Percentiles rank a stretch among this genome's conserved stretches.
These are phyloP conservation scores for Boletus sp. DNA, from an alignment of 768 basidiomycete species.

Conservation along the genomic window DNA sequence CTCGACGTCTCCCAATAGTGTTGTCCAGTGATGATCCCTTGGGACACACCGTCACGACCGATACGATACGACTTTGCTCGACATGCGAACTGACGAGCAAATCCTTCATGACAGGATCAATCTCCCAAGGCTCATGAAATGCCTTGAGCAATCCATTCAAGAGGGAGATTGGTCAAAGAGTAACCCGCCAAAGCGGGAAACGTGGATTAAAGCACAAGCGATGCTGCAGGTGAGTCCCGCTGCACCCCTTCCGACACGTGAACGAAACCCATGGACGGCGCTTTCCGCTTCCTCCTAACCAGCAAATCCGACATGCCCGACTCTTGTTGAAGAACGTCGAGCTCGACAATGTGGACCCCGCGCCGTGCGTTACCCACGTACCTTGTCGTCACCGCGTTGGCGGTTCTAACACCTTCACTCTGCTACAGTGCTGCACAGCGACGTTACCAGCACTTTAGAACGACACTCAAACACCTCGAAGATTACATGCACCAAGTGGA, in stretches of 20 bases:
- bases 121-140: slow-evolving; percentile 53
- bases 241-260: neutral
- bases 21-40: too few species aligned
- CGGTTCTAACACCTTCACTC: neutral
- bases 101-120: slow-evolving; percentile 63
- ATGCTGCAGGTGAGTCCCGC: slow-evolving; percentile 49
- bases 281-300: slow-evolving; percentile 9
- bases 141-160: slow-evolving; percentile 54
- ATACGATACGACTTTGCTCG: slow-evolving; percentile 5
- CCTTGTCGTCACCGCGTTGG: too few species aligned
- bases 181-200: slow-evolving; percentile 23
- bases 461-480: slow-evolving; percentile 56
- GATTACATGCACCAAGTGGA: slow-evolving; percentile 48
- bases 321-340: slow-evolving; percentile 58
- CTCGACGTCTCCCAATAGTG: neutral
- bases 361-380: slow-evolving; percentile 36
- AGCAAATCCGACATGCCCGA: slow-evolving; percentile 53
- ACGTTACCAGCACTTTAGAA: slow-evolving; percentile 44
- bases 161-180: slow-evolving; percentile 34
- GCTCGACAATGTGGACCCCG: slow-evolving; percentile 41
- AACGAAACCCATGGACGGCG: neutral
- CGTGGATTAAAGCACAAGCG: slow-evolving; percentile 56
- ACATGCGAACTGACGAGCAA: slow-evolving; percentile 32
- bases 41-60: neutral
- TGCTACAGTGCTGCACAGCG: slow-evolving; percentile 38